A percentile compares a stretch with the other conserved stretches of the same genome.
Evolutionary conservation across 2,329 filamentous ascomycete genomes (phyloP).

Genomic region (Rachicladosporium sp.): DNA sequence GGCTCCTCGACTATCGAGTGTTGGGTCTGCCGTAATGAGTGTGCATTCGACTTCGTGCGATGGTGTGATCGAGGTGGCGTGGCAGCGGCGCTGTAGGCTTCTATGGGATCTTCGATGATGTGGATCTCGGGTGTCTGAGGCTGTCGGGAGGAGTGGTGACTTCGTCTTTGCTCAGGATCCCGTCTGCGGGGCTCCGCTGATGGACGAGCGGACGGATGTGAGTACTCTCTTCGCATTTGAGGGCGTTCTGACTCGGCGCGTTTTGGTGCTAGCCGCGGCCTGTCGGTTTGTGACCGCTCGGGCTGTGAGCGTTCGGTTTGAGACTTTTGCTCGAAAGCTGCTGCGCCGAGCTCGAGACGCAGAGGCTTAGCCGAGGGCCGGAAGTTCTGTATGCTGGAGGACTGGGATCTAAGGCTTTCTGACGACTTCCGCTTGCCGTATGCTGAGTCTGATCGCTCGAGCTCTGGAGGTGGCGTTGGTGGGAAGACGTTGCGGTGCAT

Average conservation of each 20-base stretch:
- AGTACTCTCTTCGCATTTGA: slow-evolving; percentile 23
- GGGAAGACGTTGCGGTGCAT: slow-evolving; percentile 74
- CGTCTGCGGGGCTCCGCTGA: slow-evolving; percentile 1
- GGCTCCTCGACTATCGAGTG: slow-evolving; percentile 68
- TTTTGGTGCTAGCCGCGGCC: slow-evolving; percentile 26
- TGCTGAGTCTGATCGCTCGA: slow-evolving; percentile 38
- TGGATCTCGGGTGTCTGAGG: slow-evolving; percentile 50
- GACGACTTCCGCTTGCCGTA: slow-evolving; percentile 22
- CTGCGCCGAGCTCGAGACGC: slow-evolving; percentile 36
- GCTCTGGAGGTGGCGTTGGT: slow-evolving; percentile 90
- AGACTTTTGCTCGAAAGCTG: slow-evolving; percentile 33
- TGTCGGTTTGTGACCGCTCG: slow-evolving; percentile 5
- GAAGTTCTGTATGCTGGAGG: slow-evolving; percentile 22
- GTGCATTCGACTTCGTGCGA: slow-evolving; percentile 21
- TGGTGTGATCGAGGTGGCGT: slow-evolving; percentile 11
- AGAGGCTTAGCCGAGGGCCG: slow-evolving; percentile 34
- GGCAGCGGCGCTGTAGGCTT: slow-evolving; percentile 18
- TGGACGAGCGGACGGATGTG: slow-evolving; percentile 6
- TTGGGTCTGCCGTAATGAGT: slow-evolving; percentile 22
- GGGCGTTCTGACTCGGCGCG: slow-evolving; percentile 35
- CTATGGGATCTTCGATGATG: slow-evolving; percentile 26
- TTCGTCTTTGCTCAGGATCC: neutral
- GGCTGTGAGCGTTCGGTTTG: slow-evolving; percentile 1
- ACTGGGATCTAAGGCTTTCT: slow-evolving; percentile 34
- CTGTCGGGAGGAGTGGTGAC: slow-evolving; percentile 21